Evolutionary conservation across 108 stramenopile species (phyloP), one percentile per base, ranked within the genome.

Genomic region (Epipyxis sp.): DNA sequence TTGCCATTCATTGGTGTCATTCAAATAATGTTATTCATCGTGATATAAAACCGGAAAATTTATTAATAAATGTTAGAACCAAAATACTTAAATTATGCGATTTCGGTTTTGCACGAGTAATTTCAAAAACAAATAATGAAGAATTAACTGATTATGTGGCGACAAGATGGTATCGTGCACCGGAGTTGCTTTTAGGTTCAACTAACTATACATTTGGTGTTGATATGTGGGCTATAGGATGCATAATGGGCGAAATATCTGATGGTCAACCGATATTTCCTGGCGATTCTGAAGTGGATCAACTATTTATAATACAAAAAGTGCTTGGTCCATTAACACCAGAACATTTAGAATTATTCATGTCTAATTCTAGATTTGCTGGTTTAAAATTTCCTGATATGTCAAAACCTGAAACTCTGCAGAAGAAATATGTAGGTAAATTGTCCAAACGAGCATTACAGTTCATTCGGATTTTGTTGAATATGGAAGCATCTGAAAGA

Each of bases 231-330:
- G 87, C 89, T 25, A 89, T 90, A 35, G 90, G 89, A 0, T 90
- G 90, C 86, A 90, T 90, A 54, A 88, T 90, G 86, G 89, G 88
- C 16, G 90, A 90, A 72, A 72, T 90, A 25, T 77, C 86, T 39
- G 87, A 90, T 59, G 90, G 90, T 1, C 88, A 89, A 79, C 88
- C 90, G 0, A 59, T 90, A 40, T 90, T 89, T 43, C 90, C 90
- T 0, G 90, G 89, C 39, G 86, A 89, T 46, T 87, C 81, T 43
- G 90, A 90, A 83, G 79, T 90, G 35, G 90, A 90, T 76, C 90
- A 89, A 86, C 88, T 90, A 32, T 87, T 86, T 76, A 87, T 90
- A 30, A 87, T 90, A 46, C 85, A 90, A 86, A 65, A 85, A 1
- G 61, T 85, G 39, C 81, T 86, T 41, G 86, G 86, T 0, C 82